phyloP scores from a whole-genome alignment of 1,139 yeast genomes.

The Candida sp. region DNA sequence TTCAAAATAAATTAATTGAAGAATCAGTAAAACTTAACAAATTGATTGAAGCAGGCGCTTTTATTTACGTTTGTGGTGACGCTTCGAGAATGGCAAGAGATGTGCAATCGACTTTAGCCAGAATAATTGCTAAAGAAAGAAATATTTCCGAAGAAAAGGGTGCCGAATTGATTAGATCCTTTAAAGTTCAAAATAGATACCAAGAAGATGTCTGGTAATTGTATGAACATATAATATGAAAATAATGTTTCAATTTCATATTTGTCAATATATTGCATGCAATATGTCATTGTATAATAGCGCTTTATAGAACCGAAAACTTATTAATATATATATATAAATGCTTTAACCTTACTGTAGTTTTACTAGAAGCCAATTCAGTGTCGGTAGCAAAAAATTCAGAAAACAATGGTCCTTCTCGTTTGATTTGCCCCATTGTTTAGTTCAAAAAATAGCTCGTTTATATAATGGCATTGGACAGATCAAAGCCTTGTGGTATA shows the following conservation, averaged over 20 bases:
- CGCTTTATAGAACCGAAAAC: neutral
- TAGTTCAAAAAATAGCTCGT: no score
- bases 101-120: conserved; percentile 72
- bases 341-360: no score
- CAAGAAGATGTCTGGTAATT: conserved; percentile 96
- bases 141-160: conserved; percentile 64
- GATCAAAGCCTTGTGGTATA: no score
- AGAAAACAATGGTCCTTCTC: neutral
- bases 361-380: no score
- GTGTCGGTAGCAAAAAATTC: no score
- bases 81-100: conserved; percentile 96
- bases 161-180: conserved; percentile 70
- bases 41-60: conserved; percentile 73
- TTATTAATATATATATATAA: no score
- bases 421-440: neutral
- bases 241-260: neutral
- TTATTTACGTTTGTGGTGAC: conserved; percentile 95
- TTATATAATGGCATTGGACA: no score
- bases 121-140: conserved; percentile 60
- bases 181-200: conserved; percentile 82
- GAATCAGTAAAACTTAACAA: conserved; percentile 52
- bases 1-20: conserved; percentile 75
- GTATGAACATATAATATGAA: no score
- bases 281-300: neutral
- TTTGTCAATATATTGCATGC: neutral